Evolutionary conservation across 176 grass and related monocot genomes (phyloP), one percentile per base, ranked within the genome.

Genomic region (bread wheat (Triticum aestivum)): DNA sequence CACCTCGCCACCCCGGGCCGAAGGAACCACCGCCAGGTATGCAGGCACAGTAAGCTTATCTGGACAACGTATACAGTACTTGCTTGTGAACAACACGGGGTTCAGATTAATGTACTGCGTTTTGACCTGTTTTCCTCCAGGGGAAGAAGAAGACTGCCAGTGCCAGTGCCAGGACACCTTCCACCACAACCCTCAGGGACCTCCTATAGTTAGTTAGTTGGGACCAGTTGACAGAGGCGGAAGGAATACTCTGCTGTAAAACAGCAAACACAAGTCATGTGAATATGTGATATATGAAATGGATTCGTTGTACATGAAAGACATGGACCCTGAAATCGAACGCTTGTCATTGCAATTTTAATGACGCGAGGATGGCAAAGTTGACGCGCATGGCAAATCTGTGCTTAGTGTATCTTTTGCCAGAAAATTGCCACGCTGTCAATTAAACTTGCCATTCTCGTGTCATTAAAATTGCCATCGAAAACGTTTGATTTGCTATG

Each of bases 121-220:
- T 38, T 21, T 13, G 9, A 54, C 8, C 11, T 29, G 8, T 69
- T 42, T 69, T 26, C 8, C 8, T 59, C 44, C 88, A 89, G 83
- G 83, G 62, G 9, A 86, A 76, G 61, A 85, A 69, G 62, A 86
- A 51, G 62, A 52, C 29, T 17, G 56, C 56, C 56, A 59, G 1
- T 17, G 56, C 56, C 56, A 59, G 1, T 21, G 5, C 72, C 8
- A 69, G 62, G 70, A 51, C 63, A 38, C n/a, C 82, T 6, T 69
- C 88, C 35, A 63, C 83, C 29, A 37, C 88, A 38, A 82, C 78
- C 24, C 78, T 82, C 44, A 47, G 44, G 11, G 44, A 89, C 21
- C 83, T 89, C 51, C 27, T 82, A 3, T 83, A 88, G 73, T 63
- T 54, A 2, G 9, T 44, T 44, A 3, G 9, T 41, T 72, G 9